phyloP scores from a whole-genome alignment of 331 rosid genomes.

The Saraca asoca region DNA sequence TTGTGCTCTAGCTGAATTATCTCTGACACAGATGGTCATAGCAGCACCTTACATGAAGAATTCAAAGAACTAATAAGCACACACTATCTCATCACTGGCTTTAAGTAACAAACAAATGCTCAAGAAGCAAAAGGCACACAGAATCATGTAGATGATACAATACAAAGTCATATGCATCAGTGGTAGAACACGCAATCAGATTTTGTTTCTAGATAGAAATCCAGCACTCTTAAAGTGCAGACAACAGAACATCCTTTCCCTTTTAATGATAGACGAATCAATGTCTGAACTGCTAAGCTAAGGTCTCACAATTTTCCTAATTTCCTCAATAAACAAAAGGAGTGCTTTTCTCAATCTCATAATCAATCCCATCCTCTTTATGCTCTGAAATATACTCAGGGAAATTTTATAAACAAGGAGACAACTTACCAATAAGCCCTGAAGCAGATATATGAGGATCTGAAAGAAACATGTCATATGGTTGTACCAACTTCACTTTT shows the following conservation, averaged over 20 bases:
- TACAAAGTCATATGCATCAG: not conserved
- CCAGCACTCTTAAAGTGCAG: not conserved
- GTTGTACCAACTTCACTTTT: conserved; percentile 69
- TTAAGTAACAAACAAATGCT: conserved; percentile 10
- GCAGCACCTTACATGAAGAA: conserved; percentile 67
- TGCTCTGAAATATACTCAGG: not conserved
- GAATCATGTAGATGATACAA: conserved; percentile 16
- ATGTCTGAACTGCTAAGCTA: conserved; percentile 4
- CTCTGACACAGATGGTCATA: conserved; percentile 61
- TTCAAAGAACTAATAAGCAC: conserved; percentile 33
- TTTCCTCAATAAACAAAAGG: conserved; percentile 14
- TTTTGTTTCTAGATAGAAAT: too few relatives aligned
- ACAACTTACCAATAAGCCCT: conserved; percentile 70
- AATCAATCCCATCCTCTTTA: conserved; percentile 5
- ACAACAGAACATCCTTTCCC: conserved; percentile 8
- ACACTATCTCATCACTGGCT: not conserved
- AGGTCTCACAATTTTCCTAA: conserved; percentile 19
- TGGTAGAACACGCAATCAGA: too few relatives aligned
- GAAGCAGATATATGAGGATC: conserved; percentile 70
- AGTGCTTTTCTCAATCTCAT: not conserved
- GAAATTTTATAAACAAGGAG: conserved; percentile 7
- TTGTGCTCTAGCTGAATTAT: conserved; percentile 49
- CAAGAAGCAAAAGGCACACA: not conserved
- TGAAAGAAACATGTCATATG: conserved; percentile 78
- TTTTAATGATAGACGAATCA: not conserved